These are phyloP conservation scores for Amylocarpus encephaloides DNA, from an alignment of 2,329 filamentous ascomycete genomes.

Conservation along the genomic window DNA sequence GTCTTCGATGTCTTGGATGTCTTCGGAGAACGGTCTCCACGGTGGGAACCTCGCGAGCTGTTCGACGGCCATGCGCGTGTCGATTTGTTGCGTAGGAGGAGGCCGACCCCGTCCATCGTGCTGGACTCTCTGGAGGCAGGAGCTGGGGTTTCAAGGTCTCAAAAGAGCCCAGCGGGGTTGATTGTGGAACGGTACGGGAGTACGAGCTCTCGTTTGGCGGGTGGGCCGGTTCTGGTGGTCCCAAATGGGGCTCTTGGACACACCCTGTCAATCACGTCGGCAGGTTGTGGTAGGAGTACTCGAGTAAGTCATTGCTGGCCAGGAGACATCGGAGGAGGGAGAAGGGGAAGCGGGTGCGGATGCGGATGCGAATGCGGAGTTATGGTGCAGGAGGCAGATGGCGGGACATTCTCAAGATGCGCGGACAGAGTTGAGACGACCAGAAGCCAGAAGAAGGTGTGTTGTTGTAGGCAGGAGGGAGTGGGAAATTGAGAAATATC, in stretches of 20 bases:
- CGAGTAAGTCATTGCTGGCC: background rate
- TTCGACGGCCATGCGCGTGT: constrained; percentile 7
- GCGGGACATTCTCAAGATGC: background rate
- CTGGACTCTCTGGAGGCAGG: background rate
- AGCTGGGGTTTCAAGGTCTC: background rate
- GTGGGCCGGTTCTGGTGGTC: background rate
- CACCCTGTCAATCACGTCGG: background rate
- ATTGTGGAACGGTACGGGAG: background rate
- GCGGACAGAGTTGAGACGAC: background rate
- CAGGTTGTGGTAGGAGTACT: background rate
- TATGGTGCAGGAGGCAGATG: background rate
- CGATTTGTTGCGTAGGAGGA: constrained; percentile 10
- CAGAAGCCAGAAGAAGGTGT: no score
- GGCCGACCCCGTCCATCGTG: constrained; percentile 14
- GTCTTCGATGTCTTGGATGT: no score
- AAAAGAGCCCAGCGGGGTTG: background rate
- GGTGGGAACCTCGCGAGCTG: background rate
- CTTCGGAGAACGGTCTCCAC: constrained; percentile 1
- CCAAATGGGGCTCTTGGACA: background rate
- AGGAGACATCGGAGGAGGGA: background rate
- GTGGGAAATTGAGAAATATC: background rate
- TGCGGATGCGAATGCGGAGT: background rate
- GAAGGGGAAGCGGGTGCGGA: no score
- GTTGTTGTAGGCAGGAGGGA: background rate
- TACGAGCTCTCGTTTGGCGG: background rate